phyloP scores from a whole-genome alignment of 129 eudicot genomes.

The Flaveria linearis region DNA sequence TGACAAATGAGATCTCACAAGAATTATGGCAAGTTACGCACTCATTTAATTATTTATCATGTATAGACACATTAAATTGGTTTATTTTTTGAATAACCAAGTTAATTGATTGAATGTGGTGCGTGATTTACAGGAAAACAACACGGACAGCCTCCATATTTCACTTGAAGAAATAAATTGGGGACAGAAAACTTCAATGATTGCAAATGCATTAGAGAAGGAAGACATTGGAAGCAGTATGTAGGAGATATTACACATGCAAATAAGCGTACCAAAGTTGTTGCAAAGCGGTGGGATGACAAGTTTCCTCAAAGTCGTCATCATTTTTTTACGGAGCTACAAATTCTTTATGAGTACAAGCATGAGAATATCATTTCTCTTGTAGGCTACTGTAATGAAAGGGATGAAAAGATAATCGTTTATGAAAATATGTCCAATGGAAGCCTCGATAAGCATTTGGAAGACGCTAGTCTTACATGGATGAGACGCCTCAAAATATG shows the following conservation, averaged over 20 bases:
- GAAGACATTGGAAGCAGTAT: slow-evolving; percentile 14
- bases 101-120: not conserved
- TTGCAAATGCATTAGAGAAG: not conserved
- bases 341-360: not conserved
- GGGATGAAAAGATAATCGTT: not conserved
- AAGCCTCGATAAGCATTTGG: not conserved
- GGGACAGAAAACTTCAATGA: slow-evolving; percentile 1
- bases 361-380: slow-evolving; percentile 1
- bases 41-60: too few relatives aligned
- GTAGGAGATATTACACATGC: not conserved
- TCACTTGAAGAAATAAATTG: not conserved
- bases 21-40: too few relatives aligned
- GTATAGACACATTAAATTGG: not conserved
- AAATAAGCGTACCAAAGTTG: not conserved
- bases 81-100: not conserved
- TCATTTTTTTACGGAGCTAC: not conserved
- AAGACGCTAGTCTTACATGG: not conserved
- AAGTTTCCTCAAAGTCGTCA: not conserved
- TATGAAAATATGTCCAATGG: not conserved
- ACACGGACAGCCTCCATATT: not conserved
- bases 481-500: not conserved
- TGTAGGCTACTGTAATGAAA: slow-evolving; percentile 12
- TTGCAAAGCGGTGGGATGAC: not conserved
- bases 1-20: too few relatives aligned
- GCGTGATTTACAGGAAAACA: not conserved